These are phyloP conservation scores for Fomitopsis pulvina DNA, from an alignment of 768 basidiomycete species.

Conservation along the genomic window DNA sequence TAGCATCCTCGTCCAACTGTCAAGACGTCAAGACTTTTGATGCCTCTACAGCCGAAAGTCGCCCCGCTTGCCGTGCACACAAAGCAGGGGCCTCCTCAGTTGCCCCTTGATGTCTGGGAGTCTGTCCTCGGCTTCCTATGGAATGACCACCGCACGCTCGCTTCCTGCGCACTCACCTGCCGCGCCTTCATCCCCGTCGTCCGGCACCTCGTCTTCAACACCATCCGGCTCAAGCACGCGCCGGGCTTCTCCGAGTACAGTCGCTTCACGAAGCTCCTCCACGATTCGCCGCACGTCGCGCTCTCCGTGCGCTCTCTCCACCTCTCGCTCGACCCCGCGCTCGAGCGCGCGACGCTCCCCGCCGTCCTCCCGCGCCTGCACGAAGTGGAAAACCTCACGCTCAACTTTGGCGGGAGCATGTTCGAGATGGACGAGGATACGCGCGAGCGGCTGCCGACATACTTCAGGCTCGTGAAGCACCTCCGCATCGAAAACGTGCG, in stretches of 20 bases:
- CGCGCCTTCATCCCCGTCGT: background rate
- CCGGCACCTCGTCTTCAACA: slow-evolving; percentile 2
- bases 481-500: slow-evolving; percentile 2
- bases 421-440: slow-evolving; percentile 2
- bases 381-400: background rate
- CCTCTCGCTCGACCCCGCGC: background rate
- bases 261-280: slow-evolving; percentile 1
- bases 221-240: background rate
- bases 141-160: slow-evolving; percentile 1
- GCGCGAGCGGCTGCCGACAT: slow-evolving; percentile 1
- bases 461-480: background rate
- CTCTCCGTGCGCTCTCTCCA: slow-evolving; percentile 1
- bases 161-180: slow-evolving; percentile 1
- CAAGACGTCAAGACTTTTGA: too few species aligned
- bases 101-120: slow-evolving; percentile 1
- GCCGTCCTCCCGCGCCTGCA: slow-evolving; percentile 1
- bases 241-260: background rate
- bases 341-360: background rate
- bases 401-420: slow-evolving; percentile 1
- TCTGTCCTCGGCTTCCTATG: background rate
- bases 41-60: background rate
- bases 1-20: too few species aligned
- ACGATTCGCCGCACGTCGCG: slow-evolving; percentile 1
- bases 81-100: background rate
- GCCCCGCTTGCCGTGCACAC: background rate